phyloP scores from a whole-genome alignment of 1,139 yeast genomes.

The Pneumocystis murina region DNA sequence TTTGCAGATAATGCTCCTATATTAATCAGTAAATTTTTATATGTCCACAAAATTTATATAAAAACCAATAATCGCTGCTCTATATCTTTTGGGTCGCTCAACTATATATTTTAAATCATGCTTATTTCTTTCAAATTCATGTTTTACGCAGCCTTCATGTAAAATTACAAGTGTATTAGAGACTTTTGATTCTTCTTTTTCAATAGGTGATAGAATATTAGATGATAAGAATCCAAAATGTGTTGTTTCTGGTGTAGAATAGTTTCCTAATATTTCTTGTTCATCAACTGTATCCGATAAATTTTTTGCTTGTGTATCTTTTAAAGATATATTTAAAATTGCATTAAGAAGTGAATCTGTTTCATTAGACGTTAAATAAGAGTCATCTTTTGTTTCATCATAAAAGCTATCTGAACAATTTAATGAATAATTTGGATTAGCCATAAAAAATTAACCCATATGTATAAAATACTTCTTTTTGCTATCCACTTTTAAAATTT shows the following conservation, averaged over 20 bases:
- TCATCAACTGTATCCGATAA: neutral
- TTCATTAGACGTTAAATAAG: neutral
- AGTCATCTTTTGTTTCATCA: neutral
- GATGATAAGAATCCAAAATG: neutral
- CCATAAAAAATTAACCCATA: neutral
- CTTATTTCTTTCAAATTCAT: neutral
- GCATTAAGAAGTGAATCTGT: neutral
- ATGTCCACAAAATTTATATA: conserved; percentile 59
- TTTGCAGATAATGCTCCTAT: conserved; percentile 32
- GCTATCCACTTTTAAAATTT: too few species aligned
- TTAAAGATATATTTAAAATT: neutral
- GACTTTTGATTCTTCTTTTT: neutral
- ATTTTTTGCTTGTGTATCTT: neutral
- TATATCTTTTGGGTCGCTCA: conserved; percentile 67
- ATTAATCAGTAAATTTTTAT: conserved; percentile 42
- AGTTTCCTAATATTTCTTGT: neutral
- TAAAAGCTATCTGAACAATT: neutral
- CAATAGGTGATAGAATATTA: neutral
- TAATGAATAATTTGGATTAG: neutral
- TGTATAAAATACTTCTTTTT: neutral
- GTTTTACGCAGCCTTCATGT: neutral
- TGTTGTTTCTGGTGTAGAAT: neutral
- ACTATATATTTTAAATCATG: conserved; percentile 55
- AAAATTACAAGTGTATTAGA: neutral
- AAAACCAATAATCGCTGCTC: conserved; percentile 64